A percentile compares a stretch with the other conserved stretches of the same genome.
Conservation (phyloP, 2,329 filamentous ascomycete species). For the Escovopsis sp. region DNA sequence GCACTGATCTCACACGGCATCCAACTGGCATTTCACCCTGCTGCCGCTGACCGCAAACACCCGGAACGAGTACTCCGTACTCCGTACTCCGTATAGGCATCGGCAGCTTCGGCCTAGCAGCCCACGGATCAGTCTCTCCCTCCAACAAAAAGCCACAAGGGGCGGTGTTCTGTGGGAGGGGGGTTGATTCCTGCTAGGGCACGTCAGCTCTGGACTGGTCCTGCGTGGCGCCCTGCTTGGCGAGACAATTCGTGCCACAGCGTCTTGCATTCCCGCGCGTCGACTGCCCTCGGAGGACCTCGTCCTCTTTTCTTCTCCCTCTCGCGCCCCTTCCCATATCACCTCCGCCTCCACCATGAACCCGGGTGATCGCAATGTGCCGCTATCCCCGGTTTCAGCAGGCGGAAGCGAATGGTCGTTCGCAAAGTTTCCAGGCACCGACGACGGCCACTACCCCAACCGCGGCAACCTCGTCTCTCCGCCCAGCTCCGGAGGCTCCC, state of each 20-base stretch:
- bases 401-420: constrained; percentile 74
- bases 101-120: no score
- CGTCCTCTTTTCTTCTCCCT: background rate
- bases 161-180: constrained; percentile 7
- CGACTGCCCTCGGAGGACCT: no score
- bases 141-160: constrained; percentile 4
- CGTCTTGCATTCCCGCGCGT: background rate
- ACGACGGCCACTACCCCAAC: constrained; percentile 37
- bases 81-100: no score
- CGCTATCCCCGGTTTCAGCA: constrained; percentile 69
- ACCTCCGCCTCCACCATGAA: constrained; percentile 39
- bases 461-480: constrained; percentile 52
- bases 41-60: no score
- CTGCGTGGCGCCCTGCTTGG: constrained; percentile 7
- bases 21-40: no score
- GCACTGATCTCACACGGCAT: no score
- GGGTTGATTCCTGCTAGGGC: constrained; percentile 3
- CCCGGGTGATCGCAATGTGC: constrained; percentile 49
- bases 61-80: no score
- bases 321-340: constrained; percentile 6
- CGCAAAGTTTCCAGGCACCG: constrained; percentile 47
- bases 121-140: no score
- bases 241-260: constrained; percentile 9
- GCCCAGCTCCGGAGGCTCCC: constrained; percentile 50
- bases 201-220: constrained; percentile 3